These are phyloP conservation scores for Russula brevipes DNA, from an alignment of 768 basidiomycete genomes.

Conservation along the genomic window DNA sequence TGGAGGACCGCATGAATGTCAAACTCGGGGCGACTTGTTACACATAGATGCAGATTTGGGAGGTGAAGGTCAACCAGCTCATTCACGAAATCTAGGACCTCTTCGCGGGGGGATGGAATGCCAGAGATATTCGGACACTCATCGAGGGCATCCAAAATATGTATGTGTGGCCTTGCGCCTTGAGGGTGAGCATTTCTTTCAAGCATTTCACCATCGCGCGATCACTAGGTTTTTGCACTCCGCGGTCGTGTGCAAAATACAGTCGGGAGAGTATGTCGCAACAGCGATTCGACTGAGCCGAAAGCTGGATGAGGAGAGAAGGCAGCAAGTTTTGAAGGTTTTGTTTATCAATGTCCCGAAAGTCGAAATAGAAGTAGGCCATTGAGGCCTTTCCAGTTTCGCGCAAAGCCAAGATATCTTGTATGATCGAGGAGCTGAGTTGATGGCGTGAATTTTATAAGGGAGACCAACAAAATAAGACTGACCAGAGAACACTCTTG, in stretches of 20 bases:
- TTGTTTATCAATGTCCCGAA: no score
- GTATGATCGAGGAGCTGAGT: neutral
- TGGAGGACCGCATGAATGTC: no score
- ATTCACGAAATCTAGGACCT: no score
- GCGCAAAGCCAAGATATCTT: neutral
- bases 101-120: no score
- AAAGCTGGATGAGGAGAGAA: no score
- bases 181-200: neutral
- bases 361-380: no score
- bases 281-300: neutral
- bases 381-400: neutral
- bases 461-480: neutral
- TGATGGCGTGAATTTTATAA: neutral
- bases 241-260: neutral
- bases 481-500: conserved; percentile 1
- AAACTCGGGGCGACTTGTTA: no score
- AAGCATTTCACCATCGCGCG: neutral
- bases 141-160: no score
- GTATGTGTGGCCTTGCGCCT: neutral
- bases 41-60: no score
- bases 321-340: no score
- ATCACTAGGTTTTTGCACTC: neutral
- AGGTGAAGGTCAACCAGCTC: no score
- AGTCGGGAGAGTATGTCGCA: neutral
- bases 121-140: no score